Evolutionary conservation across 1,139 yeast genomes (phyloP), one percentile per base, ranked within the genome.

Genomic region (Yamadazyma friedrichii): DNA sequence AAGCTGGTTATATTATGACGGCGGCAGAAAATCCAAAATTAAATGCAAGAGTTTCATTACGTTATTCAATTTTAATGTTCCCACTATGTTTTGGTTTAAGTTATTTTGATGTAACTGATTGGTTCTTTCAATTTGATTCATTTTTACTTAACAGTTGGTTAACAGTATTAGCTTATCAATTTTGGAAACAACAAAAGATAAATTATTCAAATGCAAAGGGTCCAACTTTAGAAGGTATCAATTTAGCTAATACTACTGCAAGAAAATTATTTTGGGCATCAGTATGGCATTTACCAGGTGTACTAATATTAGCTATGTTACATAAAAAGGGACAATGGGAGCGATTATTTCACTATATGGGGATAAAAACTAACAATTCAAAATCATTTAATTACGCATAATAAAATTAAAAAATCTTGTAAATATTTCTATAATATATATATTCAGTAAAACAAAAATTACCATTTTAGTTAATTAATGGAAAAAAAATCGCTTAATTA

Each of bases 271-370:
- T 93, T 62, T 88, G 96, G 95, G 88, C 95, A 33, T 86, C 96
- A 20, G 96, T 94, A 2, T 82, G 94, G 80, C 98, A 94, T 53
- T 67, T 94, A 40, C 98, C 99, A 1, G 93, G 88, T 0, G 84
- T 94, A 9, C 67, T 94, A 42, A 83, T 89, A 20, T 70, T 94
- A 45, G 98, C 98, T 1, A 89, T 94, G 89, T 62, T 91, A 40
- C 98, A 94, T 63, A 94, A 93, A 63, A 84, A 83, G 58, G 97
- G 96, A 2, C 91, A 91, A 61, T 91, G 97, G 97, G 95, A 88
- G 58, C 78, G 93, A 68, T 56, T 86, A 35, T 59, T 64, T 41
- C 47, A 47, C 11, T 66, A 64, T 42, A 38, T 67, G 36, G 67
- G 67, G 3, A 15, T 13, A 29, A 31, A 9, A 6, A 25, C 9